Percentiles rank a stretch among this genome's conserved stretches.
Evolutionary conservation across 176 grass and related monocot genomes (phyloP).

Genomic region (Oropetium thomaeum): DNA sequence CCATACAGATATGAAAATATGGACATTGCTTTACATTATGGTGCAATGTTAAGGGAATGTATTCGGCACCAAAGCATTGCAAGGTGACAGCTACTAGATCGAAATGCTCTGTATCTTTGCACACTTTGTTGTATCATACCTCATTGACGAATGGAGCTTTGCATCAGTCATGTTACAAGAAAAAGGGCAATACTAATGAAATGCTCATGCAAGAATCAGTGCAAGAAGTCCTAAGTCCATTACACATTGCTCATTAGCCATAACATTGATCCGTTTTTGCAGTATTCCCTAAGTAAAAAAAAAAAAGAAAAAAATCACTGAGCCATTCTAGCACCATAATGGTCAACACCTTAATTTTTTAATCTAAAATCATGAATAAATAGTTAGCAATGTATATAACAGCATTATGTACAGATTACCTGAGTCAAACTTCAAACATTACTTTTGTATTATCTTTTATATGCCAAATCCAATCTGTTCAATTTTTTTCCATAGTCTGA

Average conservation of each 20-base stretch:
- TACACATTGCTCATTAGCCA: not conserved
- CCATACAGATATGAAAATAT: constrained; percentile 83
- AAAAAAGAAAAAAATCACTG: not conserved
- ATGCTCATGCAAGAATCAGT: constrained; percentile 1
- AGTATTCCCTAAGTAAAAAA: not conserved
- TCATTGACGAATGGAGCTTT: constrained; percentile 3
- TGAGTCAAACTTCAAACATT: not conserved
- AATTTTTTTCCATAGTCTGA: not conserved
- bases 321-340: not conserved
- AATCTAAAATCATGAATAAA: not conserved
- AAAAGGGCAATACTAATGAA: not conserved
- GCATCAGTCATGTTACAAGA: not conserved
- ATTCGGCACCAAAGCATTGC: constrained; percentile 99
- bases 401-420: not conserved
- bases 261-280: not conserved
- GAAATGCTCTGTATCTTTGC: too few relatives aligned
- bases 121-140: not conserved
- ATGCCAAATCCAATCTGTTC: not conserved
- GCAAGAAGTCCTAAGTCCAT: not conserved
- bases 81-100: constrained; percentile 50
- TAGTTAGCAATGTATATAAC: not conserved
- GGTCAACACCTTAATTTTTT: not conserved
- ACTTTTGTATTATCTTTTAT: not conserved
- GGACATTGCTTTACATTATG: constrained; percentile 97
- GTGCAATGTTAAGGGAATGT: constrained; percentile 95